These are phyloP conservation scores for Pugionium cornutum DNA, from an alignment of 345 rosid species.

Conservation along the genomic window DNA sequence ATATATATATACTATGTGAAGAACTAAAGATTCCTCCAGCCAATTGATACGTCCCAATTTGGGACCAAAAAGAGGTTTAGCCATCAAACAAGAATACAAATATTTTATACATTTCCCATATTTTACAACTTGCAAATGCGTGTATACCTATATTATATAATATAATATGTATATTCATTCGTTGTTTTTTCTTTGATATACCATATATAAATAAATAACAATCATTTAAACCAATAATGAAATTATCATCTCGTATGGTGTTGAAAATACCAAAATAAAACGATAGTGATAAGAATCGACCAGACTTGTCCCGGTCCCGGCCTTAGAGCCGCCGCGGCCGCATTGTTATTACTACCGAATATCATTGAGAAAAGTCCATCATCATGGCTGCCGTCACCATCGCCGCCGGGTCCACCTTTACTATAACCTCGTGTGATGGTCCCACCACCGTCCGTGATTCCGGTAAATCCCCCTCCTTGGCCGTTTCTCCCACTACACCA, in stretches of 20 bases:
- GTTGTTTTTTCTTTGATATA: background rate
- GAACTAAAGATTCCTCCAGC: slow-evolving; percentile 15
- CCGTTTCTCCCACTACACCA: slow-evolving; percentile 49
- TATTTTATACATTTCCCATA: slow-evolving; percentile 25
- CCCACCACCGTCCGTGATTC: slow-evolving; percentile 43
- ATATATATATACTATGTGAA: too few species aligned
- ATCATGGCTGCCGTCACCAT: slow-evolving; percentile 44
- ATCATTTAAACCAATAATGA: slow-evolving; percentile 36
- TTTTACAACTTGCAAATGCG: slow-evolving; percentile 36
- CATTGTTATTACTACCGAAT: slow-evolving; percentile 58
- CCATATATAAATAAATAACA: slow-evolving; percentile 2
- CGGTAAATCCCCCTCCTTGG: slow-evolving; percentile 36
- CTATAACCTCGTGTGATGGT: slow-evolving; percentile 51
- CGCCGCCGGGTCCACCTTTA: slow-evolving; percentile 46
- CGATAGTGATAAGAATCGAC: slow-evolving; percentile 18
- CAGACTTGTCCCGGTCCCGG: slow-evolving; percentile 30
- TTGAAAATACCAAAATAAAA: slow-evolving; percentile 42
- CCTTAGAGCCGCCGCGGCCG: slow-evolving; percentile 36
- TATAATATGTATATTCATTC: slow-evolving; percentile 17
- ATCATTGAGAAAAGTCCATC: slow-evolving; percentile 62
- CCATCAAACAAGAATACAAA: slow-evolving; percentile 33
- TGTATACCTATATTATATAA: slow-evolving; percentile 10
- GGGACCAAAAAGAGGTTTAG: slow-evolving; percentile 22
- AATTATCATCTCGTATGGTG: slow-evolving; percentile 41
- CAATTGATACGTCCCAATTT: slow-evolving; percentile 15